Percentiles rank a stretch among this genome's conserved stretches.
These are phyloP conservation scores for Gracilaria domingensis DNA, from an alignment of 23 red algal species.

Conservation along the genomic window DNA sequence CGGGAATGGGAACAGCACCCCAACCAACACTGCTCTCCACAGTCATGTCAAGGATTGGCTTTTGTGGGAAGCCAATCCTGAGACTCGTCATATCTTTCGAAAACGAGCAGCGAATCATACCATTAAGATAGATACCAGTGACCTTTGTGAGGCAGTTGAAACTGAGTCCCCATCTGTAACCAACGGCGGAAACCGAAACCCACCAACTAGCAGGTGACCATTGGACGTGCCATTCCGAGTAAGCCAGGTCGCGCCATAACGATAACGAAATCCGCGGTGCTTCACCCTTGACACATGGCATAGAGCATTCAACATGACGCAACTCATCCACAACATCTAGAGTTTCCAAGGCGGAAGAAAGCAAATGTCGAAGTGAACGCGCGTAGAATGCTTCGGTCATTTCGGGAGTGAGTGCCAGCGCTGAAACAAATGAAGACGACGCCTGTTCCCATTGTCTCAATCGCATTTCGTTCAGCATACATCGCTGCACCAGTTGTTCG, in stretches of 20 bases:
- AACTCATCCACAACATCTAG: constrained; percentile 34
- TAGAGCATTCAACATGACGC: constrained; percentile 60
- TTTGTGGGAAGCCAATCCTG: constrained; percentile 42
- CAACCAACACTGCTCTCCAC: constrained; percentile 58
- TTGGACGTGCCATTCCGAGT: constrained; percentile 42
- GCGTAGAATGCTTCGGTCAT: constrained; percentile 50
- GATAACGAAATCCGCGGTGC: neutral
- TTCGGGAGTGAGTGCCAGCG: constrained; percentile 39
- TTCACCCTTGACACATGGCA: constrained; percentile 50
- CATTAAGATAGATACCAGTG: constrained; percentile 8
- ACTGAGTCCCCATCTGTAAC: constrained; percentile 42
- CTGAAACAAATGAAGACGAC: constrained; percentile 16
- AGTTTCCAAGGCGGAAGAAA: constrained; percentile 19
- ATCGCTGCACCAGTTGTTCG: constrained; percentile 15
- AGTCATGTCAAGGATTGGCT: constrained; percentile 31
- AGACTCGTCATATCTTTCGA: constrained; percentile 37
- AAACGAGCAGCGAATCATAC: constrained; percentile 49
- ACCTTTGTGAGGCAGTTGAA: constrained; percentile 56
- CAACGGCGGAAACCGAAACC: constrained; percentile 49
- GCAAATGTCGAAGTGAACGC: constrained; percentile 24
- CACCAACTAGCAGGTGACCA: constrained; percentile 61
- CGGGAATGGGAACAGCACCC: constrained; percentile 47
- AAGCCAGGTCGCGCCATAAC: constrained; percentile 31
- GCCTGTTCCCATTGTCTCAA: constrained; percentile 31
- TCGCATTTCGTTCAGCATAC: constrained; percentile 23